These are phyloP conservation scores for Quercus tomentella DNA, from an alignment of 331 rosid species.

Conservation along the genomic window DNA sequence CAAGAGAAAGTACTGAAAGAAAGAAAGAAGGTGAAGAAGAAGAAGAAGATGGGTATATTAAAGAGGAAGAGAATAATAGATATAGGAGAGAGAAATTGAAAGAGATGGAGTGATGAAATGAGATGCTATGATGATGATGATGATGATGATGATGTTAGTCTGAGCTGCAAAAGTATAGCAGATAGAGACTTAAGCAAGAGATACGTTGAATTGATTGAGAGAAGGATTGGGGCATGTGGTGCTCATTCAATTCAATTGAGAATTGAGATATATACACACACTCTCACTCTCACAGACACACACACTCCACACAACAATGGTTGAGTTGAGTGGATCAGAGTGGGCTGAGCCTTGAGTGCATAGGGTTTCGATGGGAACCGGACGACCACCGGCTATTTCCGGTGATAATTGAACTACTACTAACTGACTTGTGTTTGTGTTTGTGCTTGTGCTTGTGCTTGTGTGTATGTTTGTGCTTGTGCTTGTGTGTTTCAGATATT, in stretches of 20 bases:
- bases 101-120: constrained; percentile 36
- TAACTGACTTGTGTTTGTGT: constrained; percentile 10
- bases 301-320: background rate
- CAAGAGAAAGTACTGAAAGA: background rate
- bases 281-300: constrained; percentile 15
- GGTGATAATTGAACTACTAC: constrained; percentile 47
- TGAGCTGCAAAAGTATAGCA: constrained; percentile 13
- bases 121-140: constrained; percentile 37
- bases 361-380: constrained; percentile 60
- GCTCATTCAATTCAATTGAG: background rate
- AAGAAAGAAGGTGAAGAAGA: background rate
- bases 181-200: constrained; percentile 3
- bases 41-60: background rate
- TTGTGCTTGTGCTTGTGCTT: background rate
- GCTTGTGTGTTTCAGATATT: constrained; percentile 47
- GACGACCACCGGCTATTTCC: constrained; percentile 57
- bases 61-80: background rate
- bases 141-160: constrained; percentile 26
- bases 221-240: constrained; percentile 8
- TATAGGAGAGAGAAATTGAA: background rate
- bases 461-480: constrained; percentile 8
- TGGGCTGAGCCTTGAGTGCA: constrained; percentile 13
- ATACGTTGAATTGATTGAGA: constrained; percentile 33
- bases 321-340: background rate
- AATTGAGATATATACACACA: background rate